Conservation (phyloP, 1,284 basidiomycete genomes). For the Cryptococcus sp. region DNA sequence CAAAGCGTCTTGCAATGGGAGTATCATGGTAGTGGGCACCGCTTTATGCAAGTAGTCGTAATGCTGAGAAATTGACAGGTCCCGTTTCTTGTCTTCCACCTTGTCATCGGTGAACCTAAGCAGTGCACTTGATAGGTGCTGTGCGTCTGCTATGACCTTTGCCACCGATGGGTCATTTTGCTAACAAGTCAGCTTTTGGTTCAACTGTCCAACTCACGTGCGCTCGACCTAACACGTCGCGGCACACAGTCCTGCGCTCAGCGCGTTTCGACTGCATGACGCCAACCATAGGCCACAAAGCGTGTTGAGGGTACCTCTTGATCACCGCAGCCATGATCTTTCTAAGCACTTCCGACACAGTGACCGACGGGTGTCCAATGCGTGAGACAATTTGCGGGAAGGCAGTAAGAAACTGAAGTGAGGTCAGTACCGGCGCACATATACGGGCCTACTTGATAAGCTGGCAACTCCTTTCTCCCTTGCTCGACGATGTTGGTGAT, state of each 20-base stretch:
- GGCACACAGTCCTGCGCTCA: conserved; percentile 59
- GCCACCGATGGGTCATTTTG: neutral
- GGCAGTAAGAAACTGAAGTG: conserved; percentile 86
- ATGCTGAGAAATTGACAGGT: conserved; percentile 47
- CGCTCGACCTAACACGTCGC: conserved; percentile 39
- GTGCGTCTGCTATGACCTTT: conserved; percentile 39
- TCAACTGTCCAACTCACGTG: conserved; percentile 25
- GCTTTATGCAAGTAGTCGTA: conserved; percentile 65
- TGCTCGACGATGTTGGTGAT: conserved; percentile 63
- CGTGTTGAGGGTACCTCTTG: conserved; percentile 82
- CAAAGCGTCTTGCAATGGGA: conserved; percentile 91
- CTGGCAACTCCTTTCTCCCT: conserved; percentile 64
- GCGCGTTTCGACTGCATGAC: conserved; percentile 81
- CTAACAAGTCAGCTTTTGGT: neutral
- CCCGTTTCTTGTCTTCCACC: conserved; percentile 42
- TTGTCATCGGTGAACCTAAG: conserved; percentile 46
- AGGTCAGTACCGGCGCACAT: neutral
- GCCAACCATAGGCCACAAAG: conserved; percentile 89
- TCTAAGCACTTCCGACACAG: conserved; percentile 68
- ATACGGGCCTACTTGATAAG: conserved; percentile 66
- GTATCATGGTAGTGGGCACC: conserved; percentile 69
- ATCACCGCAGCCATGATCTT: conserved; percentile 75
- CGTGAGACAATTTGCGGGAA: conserved; percentile 97
- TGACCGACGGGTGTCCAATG: conserved; percentile 75
- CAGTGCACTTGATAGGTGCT: conserved; percentile 34